phyloP scores from a whole-genome alignment of 1,284 basidiomycete genomes.

The Tranzscheliella williamsii region DNA sequence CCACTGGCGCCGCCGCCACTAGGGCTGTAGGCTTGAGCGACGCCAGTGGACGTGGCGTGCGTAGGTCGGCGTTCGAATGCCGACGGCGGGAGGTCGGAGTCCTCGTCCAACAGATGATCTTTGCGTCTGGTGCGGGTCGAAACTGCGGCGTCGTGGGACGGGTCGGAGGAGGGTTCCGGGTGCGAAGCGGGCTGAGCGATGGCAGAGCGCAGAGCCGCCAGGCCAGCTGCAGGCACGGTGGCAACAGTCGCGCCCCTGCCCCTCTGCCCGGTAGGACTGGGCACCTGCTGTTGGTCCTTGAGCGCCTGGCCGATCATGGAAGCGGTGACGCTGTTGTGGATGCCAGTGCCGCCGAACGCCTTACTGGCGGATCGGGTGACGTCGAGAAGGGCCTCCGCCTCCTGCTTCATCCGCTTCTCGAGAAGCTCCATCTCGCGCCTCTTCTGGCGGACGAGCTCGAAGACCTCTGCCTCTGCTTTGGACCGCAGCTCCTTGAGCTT shows the following conservation, averaged over 20 bases:
- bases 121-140: constrained; percentile 5
- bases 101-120: constrained; percentile 19
- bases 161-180: background rate
- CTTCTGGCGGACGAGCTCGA: constrained; percentile 41
- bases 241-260: background rate
- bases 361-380: constrained; percentile 11
- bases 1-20: background rate
- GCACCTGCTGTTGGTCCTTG: background rate
- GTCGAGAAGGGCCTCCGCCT: constrained; percentile 36
- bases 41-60: constrained; percentile 3
- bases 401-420: constrained; percentile 30
- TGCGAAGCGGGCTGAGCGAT: background rate
- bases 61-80: constrained; percentile 38
- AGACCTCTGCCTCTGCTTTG: constrained; percentile 40
- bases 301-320: background rate
- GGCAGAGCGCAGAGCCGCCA: background rate
- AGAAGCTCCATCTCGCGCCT: constrained; percentile 40
- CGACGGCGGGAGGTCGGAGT: constrained; percentile 34
- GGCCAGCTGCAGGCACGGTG: background rate
- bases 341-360: constrained; percentile 3
- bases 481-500: constrained; percentile 34
- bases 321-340: background rate
- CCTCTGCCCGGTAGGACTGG: background rate
- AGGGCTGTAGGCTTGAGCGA: background rate
- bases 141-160: constrained; percentile 1